phyloP scores from a whole-genome alignment of 805 yeast species.

The Pichia phayaonensis region DNA sequence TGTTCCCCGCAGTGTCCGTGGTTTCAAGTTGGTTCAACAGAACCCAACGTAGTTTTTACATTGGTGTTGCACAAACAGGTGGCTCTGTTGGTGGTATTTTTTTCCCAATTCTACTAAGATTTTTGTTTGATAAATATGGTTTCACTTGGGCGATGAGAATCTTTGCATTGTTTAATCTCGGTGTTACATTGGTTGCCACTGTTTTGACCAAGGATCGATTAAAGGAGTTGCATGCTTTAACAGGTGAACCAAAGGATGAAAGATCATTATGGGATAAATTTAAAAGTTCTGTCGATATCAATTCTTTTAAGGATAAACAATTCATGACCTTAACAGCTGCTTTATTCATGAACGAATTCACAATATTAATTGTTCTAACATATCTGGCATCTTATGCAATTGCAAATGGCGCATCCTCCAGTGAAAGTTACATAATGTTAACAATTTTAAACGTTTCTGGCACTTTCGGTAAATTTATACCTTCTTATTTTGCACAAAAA shows the following conservation, averaged over 20 bases:
- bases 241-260: constrained; percentile 17
- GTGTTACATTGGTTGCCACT: constrained; percentile 30
- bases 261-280: constrained; percentile 14
- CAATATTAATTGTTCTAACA: constrained; percentile 40
- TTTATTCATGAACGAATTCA: constrained; percentile 39
- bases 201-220: constrained; percentile 37
- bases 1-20: constrained; percentile 55
- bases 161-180: constrained; percentile 39
- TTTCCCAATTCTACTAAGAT: constrained; percentile 45
- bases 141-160: constrained; percentile 52
- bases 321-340: constrained; percentile 33
- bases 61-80: constrained; percentile 43
- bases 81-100: constrained; percentile 48
- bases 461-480: constrained; percentile 28
- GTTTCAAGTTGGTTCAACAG: constrained; percentile 56
- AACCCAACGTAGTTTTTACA: constrained; percentile 47
- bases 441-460: constrained; percentile 42
- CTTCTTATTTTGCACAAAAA: constrained; percentile 28
- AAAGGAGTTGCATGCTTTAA: constrained; percentile 16
- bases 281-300: constrained; percentile 31
- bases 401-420: constrained; percentile 37
- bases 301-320: constrained; percentile 33
- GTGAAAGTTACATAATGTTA: constrained; percentile 38
- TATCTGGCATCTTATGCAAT: constrained; percentile 48
- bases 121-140: constrained; percentile 40